Evolutionary conservation across 192 early-diverging fungal genomes (phyloP).

Genomic region (Pilaira anomala): DNA sequence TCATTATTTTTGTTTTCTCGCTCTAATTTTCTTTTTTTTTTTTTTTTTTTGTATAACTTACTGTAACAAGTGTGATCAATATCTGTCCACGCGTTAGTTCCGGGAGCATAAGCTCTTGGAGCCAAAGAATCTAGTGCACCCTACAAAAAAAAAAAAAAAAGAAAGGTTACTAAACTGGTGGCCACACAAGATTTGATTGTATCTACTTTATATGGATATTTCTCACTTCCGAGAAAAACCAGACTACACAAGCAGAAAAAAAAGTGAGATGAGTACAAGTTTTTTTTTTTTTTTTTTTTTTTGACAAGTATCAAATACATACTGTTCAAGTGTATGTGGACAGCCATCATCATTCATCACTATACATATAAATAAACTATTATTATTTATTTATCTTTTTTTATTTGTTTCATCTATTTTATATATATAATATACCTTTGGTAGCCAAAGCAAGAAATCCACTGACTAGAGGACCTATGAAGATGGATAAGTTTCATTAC

Average conservation of each 20-base stretch:
- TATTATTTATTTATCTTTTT: background rate
- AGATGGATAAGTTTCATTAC: background rate
- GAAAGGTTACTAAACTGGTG: background rate
- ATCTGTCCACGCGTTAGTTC: constrained; percentile 67
- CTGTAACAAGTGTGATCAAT: constrained; percentile 54
- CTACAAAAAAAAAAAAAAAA: constrained; percentile 17
- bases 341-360: constrained; percentile 53
- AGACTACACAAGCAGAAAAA: constrained; percentile 28
- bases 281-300: background rate
- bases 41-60: constrained; percentile 11
- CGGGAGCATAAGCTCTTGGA: constrained; percentile 53
- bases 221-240: constrained; percentile 58
- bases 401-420: background rate
- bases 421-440: constrained; percentile 38
- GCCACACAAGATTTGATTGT: too few species aligned
- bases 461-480: constrained; percentile 48
- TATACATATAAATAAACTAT: background rate
- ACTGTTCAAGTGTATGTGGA: constrained; percentile 58
- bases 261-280: background rate
- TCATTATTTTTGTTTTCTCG: too few species aligned
- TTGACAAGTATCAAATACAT: constrained; percentile 11
- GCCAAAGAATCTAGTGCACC: constrained; percentile 57
- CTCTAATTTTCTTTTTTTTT: too few species aligned
- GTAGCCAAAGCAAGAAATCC: constrained; percentile 55
- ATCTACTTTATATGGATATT: constrained; percentile 45